Conservation (phyloP, 768 basidiomycete genomes). For the Auricularia sp. region DNA sequence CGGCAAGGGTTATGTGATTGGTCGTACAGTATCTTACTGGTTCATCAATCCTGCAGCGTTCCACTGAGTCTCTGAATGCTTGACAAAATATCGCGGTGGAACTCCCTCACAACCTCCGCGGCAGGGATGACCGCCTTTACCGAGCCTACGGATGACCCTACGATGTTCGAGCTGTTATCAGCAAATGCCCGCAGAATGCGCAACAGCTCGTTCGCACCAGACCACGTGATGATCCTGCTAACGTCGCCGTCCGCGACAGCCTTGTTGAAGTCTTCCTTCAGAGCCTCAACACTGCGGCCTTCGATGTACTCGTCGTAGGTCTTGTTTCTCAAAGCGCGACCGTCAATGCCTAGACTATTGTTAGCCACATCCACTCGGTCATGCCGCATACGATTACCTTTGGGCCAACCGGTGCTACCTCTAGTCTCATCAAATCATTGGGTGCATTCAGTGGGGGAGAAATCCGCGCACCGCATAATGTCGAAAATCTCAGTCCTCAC, state of each 20-base stretch:
- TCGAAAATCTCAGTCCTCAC: conserved; percentile 59
- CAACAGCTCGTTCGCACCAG: conserved; percentile 26
- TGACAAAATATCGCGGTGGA: too few relatives aligned
- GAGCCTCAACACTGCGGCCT: conserved; percentile 32
- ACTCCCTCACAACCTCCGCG: too few relatives aligned
- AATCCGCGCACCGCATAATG: conserved; percentile 18
- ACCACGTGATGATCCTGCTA: conserved; percentile 52
- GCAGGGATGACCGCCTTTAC: too few relatives aligned
- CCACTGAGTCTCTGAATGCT: too few relatives aligned
- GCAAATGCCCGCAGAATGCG: too few relatives aligned
- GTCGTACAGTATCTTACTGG: too few relatives aligned
- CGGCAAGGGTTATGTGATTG: too few relatives aligned
- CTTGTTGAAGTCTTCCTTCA: conserved; percentile 36
- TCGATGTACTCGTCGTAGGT: conserved; percentile 48
- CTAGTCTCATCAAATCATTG: conserved; percentile 11
- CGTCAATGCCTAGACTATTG: conserved; percentile 34
- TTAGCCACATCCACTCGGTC: too few relatives aligned
- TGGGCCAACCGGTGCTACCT: conserved; percentile 48
- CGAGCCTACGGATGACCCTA: too few relatives aligned
- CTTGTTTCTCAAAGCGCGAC: conserved; percentile 45
- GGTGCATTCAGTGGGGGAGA: too few relatives aligned
- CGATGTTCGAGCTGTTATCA: too few relatives aligned
- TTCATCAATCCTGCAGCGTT: too few relatives aligned
- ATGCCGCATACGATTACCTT: conserved; percentile 13
- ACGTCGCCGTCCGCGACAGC: conserved; percentile 36